phyloP scores from a whole-genome alignment of 805 yeast species.

The Candida michaelii region DNA sequence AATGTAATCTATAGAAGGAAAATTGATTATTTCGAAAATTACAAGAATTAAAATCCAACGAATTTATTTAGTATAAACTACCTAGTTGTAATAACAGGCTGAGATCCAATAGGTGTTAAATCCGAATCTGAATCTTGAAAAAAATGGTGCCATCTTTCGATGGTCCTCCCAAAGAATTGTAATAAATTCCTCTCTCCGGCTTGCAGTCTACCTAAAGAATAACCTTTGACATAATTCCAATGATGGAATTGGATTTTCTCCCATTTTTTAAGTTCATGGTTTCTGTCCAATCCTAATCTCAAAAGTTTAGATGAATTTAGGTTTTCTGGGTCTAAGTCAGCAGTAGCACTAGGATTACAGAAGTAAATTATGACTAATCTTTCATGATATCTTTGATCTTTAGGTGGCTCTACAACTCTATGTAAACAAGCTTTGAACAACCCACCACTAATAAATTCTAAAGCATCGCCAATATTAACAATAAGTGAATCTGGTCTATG shows the following conservation, averaged over 20 bases:
- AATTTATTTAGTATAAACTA: no score
- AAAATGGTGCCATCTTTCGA: slow-evolving; percentile 25
- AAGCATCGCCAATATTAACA: slow-evolving; percentile 43
- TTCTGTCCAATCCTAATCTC: slow-evolving; percentile 29
- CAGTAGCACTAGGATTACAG: slow-evolving; percentile 35
- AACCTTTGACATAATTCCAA: slow-evolving; percentile 34
- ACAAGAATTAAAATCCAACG: no score
- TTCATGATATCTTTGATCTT: slow-evolving; percentile 34
- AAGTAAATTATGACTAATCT: slow-evolving; percentile 45
- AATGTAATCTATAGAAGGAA: no score
- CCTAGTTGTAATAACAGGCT: no score
- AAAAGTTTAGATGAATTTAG: slow-evolving; percentile 37
- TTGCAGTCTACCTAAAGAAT: slow-evolving; percentile 19
- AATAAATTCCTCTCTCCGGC: slow-evolving; percentile 21
- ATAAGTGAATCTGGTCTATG: slow-evolving; percentile 39
- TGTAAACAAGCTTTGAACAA: slow-evolving; percentile 48
- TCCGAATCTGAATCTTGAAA: no score
- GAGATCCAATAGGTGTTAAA: no score
- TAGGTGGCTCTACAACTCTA: slow-evolving; percentile 48
- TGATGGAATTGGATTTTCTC: slow-evolving; percentile 36
- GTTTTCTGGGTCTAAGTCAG: slow-evolving; percentile 43
- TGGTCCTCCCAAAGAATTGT: slow-evolving; percentile 19
- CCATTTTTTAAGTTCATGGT: slow-evolving; percentile 29
- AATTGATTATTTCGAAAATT: no score
- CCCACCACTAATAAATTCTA: slow-evolving; percentile 45